Conservation (phyloP, 441 rosid genomes). For the Arabidopsis lyrata region DNA sequence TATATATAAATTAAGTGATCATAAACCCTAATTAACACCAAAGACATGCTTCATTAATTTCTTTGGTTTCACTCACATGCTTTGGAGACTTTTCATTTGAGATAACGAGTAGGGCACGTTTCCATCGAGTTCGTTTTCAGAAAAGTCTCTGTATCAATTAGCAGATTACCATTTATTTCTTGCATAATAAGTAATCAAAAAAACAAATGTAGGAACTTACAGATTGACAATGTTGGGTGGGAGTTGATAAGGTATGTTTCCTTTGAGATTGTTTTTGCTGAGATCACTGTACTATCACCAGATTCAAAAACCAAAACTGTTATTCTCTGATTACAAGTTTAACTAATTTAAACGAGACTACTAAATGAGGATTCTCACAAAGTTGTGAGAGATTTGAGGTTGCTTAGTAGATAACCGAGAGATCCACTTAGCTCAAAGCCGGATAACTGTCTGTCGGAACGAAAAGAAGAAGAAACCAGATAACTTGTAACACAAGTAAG, state of each 20-base stretch:
- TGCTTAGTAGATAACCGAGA: slow-evolving; percentile 79
- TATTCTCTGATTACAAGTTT: neutral
- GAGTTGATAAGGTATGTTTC: slow-evolving; percentile 86
- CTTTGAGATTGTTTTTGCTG: slow-evolving; percentile 87
- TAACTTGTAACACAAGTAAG: slow-evolving; percentile 30
- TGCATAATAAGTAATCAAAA: neutral
- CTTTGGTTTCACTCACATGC: slow-evolving; percentile 60
- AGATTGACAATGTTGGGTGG: slow-evolving; percentile 75
- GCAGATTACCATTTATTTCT: slow-evolving; percentile 4
- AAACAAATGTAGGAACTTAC: slow-evolving; percentile 54
- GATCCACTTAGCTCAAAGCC: slow-evolving; percentile 75
- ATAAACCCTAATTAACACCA: slow-evolving; percentile 18
- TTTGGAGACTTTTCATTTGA: slow-evolving; percentile 62
- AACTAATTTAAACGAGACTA: neutral
- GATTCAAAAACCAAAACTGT: slow-evolving; percentile 14
- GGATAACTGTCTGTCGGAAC: slow-evolving; percentile 63
- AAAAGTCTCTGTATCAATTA: slow-evolving; percentile 73
- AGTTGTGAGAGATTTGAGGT: slow-evolving; percentile 79
- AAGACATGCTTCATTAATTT: neutral
- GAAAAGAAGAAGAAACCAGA: neutral
- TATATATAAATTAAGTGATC: slow-evolving; percentile 31
- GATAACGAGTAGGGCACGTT: slow-evolving; percentile 85
- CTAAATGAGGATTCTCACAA: slow-evolving; percentile 60
- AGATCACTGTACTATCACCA: slow-evolving; percentile 73
- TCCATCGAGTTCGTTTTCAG: slow-evolving; percentile 73